A percentile compares a stretch with the other conserved stretches of the same genome.
Conservation (phyloP, 75 land plant species). For the Gnetum montanum region DNA sequence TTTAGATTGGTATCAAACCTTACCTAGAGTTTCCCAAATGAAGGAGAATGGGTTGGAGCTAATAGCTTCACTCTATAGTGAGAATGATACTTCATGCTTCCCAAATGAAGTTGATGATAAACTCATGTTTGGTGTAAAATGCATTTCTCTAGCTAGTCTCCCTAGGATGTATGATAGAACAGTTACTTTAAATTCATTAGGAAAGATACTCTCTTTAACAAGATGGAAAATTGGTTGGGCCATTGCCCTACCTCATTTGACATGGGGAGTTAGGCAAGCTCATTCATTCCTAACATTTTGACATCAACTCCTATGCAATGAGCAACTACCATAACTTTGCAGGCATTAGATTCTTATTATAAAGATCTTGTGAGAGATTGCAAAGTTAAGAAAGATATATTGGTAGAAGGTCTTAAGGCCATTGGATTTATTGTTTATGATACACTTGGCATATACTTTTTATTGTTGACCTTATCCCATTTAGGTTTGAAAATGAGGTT, state of each 20-base stretch:
- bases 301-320: conserved; percentile 89
- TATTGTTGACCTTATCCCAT: conserved; percentile 90
- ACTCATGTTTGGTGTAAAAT: conserved; percentile 64
- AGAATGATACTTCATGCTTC: conserved; percentile 73
- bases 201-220: conserved; percentile 93
- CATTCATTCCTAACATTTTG: conserved; percentile 83
- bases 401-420: conserved; percentile 70
- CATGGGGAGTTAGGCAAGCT: no score
- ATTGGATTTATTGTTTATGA: conserved; percentile 89
- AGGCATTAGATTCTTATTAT: conserved; percentile 82
- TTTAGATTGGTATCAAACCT: no score
- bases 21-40: no score
- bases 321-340: conserved; percentile 65
- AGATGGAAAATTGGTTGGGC: conserved; percentile 96
- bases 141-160: conserved; percentile 84
- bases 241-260: no score
- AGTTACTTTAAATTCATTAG: conserved; percentile 88
- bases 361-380: conserved; percentile 64
- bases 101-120: conserved; percentile 90
- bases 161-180: conserved; percentile 93
- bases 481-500: conserved; percentile 71
- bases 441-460: conserved; percentile 91
- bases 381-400: conserved; percentile 55
- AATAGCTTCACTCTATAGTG: conserved; percentile 84
- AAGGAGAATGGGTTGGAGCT: conserved; percentile 68